These are phyloP conservation scores for Colletotrichum viniferum DNA, from an alignment of 2,329 filamentous ascomycete genomes.

Conservation along the genomic window DNA sequence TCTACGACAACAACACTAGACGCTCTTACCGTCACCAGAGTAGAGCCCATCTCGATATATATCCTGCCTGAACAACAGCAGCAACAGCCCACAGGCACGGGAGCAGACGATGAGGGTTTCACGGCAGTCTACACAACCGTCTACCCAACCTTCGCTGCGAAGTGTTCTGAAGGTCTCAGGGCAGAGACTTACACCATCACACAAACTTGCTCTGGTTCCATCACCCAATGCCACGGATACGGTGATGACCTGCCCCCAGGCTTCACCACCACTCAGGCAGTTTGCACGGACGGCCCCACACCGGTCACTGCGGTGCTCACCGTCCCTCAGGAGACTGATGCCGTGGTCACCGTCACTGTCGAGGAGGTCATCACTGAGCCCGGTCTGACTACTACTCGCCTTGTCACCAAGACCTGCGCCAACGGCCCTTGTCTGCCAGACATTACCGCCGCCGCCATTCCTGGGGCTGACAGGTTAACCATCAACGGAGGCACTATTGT, in stretches of 20 bases:
- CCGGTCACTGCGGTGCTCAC: constrained; percentile 14
- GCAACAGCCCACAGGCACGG: not conserved
- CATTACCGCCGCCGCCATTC: not conserved
- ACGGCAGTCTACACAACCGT: constrained; percentile 9
- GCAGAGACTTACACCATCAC: constrained; percentile 18
- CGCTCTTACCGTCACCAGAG: constrained; percentile 17
- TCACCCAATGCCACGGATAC: constrained; percentile 3
- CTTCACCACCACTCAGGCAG: constrained; percentile 11
- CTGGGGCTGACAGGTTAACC: not conserved
- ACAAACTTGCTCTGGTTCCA: constrained; percentile 9
- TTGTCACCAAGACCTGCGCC: not conserved
- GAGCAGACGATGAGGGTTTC: not conserved
- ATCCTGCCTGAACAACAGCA: not conserved
- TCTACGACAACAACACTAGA: constrained; percentile 8
- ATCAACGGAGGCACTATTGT: not conserved
- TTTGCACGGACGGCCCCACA: constrained; percentile 4
- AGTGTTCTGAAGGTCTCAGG: not conserved
- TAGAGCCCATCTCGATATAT: constrained; percentile 15
- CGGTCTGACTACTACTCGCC: not conserved
- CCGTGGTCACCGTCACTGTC: not conserved
- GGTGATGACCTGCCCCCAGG: constrained; percentile 1
- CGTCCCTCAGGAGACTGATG: not conserved
- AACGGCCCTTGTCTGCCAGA: not conserved
- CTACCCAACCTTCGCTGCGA: constrained; percentile 12
- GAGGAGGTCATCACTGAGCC: not conserved